Evolutionary conservation across 1,284 basidiomycete genomes (phyloP).

Genomic region (Irpex lacteus): DNA sequence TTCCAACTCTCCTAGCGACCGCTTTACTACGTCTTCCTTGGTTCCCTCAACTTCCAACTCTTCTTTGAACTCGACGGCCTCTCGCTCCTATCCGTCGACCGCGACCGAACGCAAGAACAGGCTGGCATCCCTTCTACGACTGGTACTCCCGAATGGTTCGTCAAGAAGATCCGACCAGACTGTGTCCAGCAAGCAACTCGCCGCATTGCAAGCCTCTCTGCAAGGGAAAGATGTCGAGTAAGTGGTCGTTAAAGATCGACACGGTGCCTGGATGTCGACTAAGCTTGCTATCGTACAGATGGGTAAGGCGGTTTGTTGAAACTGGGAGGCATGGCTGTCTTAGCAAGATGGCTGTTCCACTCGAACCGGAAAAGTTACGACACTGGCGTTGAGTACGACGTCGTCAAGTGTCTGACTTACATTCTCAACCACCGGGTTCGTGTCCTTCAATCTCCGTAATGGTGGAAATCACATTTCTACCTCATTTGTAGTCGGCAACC

Average conservation of each 20-base stretch:
- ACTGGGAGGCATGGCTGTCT: constrained; percentile 81
- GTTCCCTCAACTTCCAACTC: neutral
- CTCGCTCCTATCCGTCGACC: neutral
- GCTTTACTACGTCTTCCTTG: neutral
- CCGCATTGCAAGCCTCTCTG: constrained; percentile 76
- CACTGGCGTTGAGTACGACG: constrained; percentile 79
- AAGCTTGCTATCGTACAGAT: constrained; percentile 43
- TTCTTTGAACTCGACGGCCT: neutral
- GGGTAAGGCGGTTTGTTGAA: constrained; percentile 79
- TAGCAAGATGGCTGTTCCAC: constrained; percentile 77
- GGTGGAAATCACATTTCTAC: neutral
- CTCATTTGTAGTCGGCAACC: constrained; percentile 57
- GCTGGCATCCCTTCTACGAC: neutral
- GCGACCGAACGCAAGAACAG: constrained; percentile 5
- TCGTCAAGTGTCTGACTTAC: constrained; percentile 85
- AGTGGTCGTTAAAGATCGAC: constrained; percentile 19
- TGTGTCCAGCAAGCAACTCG: constrained; percentile 79
- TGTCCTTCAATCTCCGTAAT: constrained; percentile 9
- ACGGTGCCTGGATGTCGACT: neutral
- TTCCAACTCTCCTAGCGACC: neutral
- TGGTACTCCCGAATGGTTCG: constrained; percentile 84
- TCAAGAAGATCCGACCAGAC: constrained; percentile 86
- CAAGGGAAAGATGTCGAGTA: constrained; percentile 81
- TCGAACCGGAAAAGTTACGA: constrained; percentile 74
- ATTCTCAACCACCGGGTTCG: constrained; percentile 79